Percentiles rank a stretch among this genome's conserved stretches.
Evolutionary conservation across 768 basidiomycete species (phyloP).

Genomic region (Lentinula raphanica): DNA sequence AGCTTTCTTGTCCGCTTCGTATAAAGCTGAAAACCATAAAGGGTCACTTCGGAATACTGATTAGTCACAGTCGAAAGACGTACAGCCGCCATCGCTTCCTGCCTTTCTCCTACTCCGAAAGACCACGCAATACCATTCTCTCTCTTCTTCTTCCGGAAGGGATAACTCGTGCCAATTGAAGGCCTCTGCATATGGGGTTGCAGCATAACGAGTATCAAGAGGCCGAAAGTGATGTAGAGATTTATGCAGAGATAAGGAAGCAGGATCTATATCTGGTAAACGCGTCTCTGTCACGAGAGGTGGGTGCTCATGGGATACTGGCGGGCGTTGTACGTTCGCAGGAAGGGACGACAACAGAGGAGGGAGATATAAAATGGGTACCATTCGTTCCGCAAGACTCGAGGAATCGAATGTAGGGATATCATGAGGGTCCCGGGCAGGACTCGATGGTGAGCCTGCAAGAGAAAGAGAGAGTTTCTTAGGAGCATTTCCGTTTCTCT

Average conservation of each 20-base stretch:
- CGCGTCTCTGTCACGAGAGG: conserved; percentile 65
- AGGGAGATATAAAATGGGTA: conserved; percentile 73
- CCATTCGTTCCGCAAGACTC: conserved; percentile 28
- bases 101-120: conserved; percentile 76
- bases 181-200: conserved; percentile 58
- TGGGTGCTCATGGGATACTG: conserved; percentile 26
- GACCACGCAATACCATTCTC: conserved; percentile 91
- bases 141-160: conserved; percentile 64
- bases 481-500: not conserved
- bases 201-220: conserved; percentile 53
- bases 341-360: conserved; percentile 80
- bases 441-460: not conserved
- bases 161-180: conserved; percentile 84
- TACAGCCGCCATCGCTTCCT: conserved; percentile 66
- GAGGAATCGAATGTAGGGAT: conserved; percentile 45
- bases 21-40: conserved; percentile 70
- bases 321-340: conserved; percentile 25
- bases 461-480: not conserved
- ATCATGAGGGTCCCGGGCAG: conserved; percentile 45
- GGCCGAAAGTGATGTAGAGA: conserved; percentile 78
- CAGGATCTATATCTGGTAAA: conserved; percentile 81
- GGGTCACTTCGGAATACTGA: not conserved
- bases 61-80: conserved; percentile 22
- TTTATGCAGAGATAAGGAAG: conserved; percentile 79
- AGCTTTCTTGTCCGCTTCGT: conserved; percentile 80